Base-by-base conservation (phyloP, 306 rosid species). In the Ormosia semicastrata region DNA sequence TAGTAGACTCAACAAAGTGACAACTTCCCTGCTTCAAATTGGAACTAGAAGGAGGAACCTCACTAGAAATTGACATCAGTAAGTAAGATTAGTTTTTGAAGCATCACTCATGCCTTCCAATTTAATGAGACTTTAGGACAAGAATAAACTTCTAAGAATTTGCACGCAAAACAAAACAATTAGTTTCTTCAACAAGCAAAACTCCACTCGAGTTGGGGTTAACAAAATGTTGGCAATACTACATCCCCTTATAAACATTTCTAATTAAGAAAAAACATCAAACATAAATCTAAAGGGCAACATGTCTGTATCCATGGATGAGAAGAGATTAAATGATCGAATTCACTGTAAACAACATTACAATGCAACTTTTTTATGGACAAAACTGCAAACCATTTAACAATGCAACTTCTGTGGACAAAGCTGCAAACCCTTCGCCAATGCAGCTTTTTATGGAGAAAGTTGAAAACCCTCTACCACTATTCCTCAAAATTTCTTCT, bases 81-180 rank as follows among this genome's bases (percentile, higher is more conserved):
- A 5, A 72, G 39, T 29, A 72, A 54, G 24, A 72, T 24, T 52
- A 29, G n/a, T 71, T 75, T 74, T 57, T 6, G 14, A 63, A 59
- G 41, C 29, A 70, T 80, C 53, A 62, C 52, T 33, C 5, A 29
- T 17, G 15, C n/a, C 73, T 59, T 49, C 66, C 66, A 71, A 80
- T 64, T 36, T 46, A 46, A 52, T 33, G 46, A 39, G 10, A 63
- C 58, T 29, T n/a, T 17, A 14, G 50, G 33, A 39, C 72, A 66
- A 41, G 17, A 8, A 59, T 75, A 62, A 80, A 60, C 72, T 70
- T 30, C 43, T 17, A 59, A 34, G 14, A 54, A 71, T 62, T 80
- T 64, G 8, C 5, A 5, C 18, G 68, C 73, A 62, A 40, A 81
- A 52, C 13, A 56, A 81, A 39, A 13, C 9, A 11, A 32, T 57